These are phyloP conservation scores for Peronospora belbahrii DNA, from an alignment of 352 stramenopile genomes.

Conservation along the genomic window DNA sequence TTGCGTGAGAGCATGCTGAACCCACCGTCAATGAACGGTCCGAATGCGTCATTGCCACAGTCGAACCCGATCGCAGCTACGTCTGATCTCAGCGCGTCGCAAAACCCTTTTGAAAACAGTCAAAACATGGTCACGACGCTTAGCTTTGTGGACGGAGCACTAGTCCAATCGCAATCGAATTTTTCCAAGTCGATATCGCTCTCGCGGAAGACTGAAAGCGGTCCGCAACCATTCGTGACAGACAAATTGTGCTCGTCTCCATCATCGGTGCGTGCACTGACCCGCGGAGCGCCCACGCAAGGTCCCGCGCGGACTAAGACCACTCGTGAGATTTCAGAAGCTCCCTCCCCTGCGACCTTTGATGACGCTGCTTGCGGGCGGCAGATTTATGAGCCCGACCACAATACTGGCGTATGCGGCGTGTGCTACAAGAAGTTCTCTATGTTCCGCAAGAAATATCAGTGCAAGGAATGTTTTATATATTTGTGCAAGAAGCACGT, in stretches of 20 bases:
- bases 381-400: conserved; percentile 36
- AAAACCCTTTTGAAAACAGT: conserved; percentile 29
- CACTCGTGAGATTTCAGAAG: conserved; percentile 3
- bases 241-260: conserved; percentile 19
- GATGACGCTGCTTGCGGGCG: conserved; percentile 25
- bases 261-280: conserved; percentile 7
- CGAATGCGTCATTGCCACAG: conserved; percentile 23
- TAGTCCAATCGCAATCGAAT: conserved; percentile 31
- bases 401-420: conserved; percentile 57
- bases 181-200: conserved; percentile 18
- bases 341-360: conserved; percentile 3
- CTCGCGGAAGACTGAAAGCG: conserved; percentile 11
- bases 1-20: conserved; percentile 71
- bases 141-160: conserved; percentile 31
- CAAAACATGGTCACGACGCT: conserved; percentile 37
- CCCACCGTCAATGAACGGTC: conserved; percentile 24
- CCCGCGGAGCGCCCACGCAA: conserved; percentile 1
- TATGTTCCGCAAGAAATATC: conserved; percentile 83
- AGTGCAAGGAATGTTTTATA: conserved; percentile 75
- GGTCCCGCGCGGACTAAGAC: conserved; percentile 21
- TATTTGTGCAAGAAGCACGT: conserved; percentile 78
- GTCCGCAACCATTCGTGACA: conserved; percentile 10
- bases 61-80: conserved; percentile 22
- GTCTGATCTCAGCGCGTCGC: conserved; percentile 26
- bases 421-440: conserved; percentile 84